phyloP scores from a whole-genome alignment of 345 rosid species.

The Corchorus capsularis region DNA sequence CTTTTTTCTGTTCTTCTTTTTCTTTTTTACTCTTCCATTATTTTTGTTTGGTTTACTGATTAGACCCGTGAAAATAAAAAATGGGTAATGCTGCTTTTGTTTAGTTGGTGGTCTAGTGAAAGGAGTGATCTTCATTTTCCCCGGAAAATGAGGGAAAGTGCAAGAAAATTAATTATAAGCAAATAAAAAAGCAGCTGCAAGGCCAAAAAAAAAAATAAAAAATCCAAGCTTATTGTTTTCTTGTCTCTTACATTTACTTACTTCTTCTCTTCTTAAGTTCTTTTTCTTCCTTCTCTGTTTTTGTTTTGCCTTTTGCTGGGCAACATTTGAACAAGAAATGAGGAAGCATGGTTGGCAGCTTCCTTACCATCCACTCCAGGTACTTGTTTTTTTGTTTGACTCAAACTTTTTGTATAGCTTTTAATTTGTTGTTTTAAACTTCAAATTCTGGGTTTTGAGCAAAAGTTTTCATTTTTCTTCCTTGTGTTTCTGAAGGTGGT shows the following conservation, averaged over 20 bases:
- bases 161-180: constrained; percentile 19
- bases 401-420: not conserved
- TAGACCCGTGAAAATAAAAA: constrained; percentile 39
- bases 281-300: constrained; percentile 25
- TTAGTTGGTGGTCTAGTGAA: constrained; percentile 32
- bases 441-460: constrained; percentile 29
- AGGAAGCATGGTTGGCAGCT: constrained; percentile 99
- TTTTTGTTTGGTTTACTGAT: constrained; percentile 17
- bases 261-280: constrained; percentile 17
- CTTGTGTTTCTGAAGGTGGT: constrained; percentile 71
- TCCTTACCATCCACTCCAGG: constrained; percentile 99
- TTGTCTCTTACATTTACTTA: not conserved
- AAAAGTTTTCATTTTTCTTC: constrained; percentile 5
- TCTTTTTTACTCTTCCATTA: constrained; percentile 14
- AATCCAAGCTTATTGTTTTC: constrained; percentile 17
- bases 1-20: not conserved
- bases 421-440: not conserved
- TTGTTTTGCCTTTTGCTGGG: constrained; percentile 29
- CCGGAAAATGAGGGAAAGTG: constrained; percentile 55
- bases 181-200: not conserved
- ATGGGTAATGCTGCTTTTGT: constrained; percentile 24
- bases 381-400: constrained; percentile 18
- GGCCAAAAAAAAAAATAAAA: constrained; percentile 9
- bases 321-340: constrained; percentile 57
- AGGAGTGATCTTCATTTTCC: constrained; percentile 31